These are phyloP conservation scores for Pneumocystis sp. DNA, from an alignment of 1,139 yeast genomes.

Conservation along the genomic window DNA sequence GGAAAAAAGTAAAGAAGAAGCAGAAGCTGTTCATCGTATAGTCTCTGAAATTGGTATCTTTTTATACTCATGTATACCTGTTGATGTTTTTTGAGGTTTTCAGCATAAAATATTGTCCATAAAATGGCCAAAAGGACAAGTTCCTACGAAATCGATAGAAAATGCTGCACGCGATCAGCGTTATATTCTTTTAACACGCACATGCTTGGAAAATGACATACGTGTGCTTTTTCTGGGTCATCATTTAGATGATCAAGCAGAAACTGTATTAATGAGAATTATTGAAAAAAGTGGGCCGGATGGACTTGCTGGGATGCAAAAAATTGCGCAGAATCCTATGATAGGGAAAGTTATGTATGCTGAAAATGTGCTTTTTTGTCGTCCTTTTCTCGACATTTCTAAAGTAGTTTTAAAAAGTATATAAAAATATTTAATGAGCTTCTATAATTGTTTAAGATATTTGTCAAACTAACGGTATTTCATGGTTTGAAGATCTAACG, in stretches of 20 bases:
- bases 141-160: not conserved
- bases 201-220: not conserved
- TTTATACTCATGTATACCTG: not conserved
- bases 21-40: not conserved
- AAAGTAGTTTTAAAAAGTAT: not conserved
- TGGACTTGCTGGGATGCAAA: not conserved
- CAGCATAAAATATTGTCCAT: not conserved
- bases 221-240: not conserved
- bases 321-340: not conserved
- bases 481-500: not conserved
- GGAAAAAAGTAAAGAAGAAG: not conserved
- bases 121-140: not conserved
- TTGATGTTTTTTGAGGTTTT: not conserved
- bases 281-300: not conserved
- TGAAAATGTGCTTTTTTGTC: not conserved
- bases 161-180: not conserved
- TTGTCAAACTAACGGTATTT: not conserved
- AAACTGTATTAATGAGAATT: not conserved
- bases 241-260: not conserved
- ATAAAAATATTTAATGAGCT: not conserved
- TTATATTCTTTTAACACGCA: not conserved
- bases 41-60: not conserved
- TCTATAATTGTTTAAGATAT: not conserved
- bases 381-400: not conserved
- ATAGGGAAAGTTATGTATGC: not conserved